A percentile compares a stretch with the other conserved stretches of the same genome.
phyloP scores from a whole-genome alignment of 768 basidiomycete species.

The Mycena galopus region DNA sequence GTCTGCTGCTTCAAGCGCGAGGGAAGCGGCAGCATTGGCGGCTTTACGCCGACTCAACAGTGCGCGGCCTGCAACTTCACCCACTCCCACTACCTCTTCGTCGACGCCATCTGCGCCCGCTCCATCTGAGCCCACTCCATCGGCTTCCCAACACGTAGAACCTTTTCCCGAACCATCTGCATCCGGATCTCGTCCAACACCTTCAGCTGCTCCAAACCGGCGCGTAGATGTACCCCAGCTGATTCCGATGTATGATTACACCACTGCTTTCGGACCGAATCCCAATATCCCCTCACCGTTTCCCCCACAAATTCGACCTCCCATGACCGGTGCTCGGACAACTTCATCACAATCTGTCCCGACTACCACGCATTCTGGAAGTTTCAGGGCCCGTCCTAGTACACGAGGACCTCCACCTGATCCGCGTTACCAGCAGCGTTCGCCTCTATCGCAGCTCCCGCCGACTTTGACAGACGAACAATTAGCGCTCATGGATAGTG shows the following conservation, averaged over 20 bases:
- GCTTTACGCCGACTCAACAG: conserved; percentile 66
- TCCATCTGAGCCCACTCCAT: conserved; percentile 22
- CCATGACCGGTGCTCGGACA: conserved; percentile 17
- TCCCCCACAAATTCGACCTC: conserved; percentile 9
- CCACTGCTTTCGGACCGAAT: conserved; percentile 32
- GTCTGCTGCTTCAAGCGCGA: conserved; percentile 45
- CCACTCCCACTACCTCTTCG: conserved; percentile 19
- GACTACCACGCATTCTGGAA: conserved; percentile 9
- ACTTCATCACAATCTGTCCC: conserved; percentile 12
- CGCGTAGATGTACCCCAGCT: conserved; percentile 42
- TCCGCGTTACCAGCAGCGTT: conserved; percentile 22
- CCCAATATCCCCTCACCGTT: conserved; percentile 10
- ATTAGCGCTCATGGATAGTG: conserved; percentile 70
- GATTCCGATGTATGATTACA: conserved; percentile 50
- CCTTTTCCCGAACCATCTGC: neutral
- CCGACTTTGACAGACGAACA: conserved; percentile 70
- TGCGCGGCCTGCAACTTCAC: conserved; percentile 27
- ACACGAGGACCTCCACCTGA: conserved; percentile 29
- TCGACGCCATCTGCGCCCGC: conserved; percentile 21
- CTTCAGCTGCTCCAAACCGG: conserved; percentile 19
- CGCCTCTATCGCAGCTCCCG: conserved; percentile 54
- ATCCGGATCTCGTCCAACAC: conserved; percentile 10
- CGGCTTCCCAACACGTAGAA: conserved; percentile 14
- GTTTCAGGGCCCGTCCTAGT: conserved; percentile 20
- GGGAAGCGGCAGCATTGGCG: conserved; percentile 75